phyloP scores from a whole-genome alignment of 2,329 filamentous ascomycete genomes.

The Colletotrichum truncatum region DNA sequence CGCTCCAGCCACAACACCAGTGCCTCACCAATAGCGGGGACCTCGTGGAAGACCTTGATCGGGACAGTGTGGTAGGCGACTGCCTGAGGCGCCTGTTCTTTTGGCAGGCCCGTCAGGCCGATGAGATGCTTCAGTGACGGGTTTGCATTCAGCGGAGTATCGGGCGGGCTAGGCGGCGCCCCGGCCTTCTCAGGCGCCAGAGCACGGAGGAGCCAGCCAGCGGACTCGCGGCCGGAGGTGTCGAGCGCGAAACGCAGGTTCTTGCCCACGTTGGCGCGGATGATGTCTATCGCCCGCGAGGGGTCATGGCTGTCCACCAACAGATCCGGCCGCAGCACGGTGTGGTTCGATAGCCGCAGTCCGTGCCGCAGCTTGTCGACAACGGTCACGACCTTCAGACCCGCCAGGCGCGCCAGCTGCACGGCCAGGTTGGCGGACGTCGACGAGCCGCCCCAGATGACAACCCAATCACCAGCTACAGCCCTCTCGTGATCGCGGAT shows the following conservation, averaged over 20 bases:
- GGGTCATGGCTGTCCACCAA: conserved; percentile 75
- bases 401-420: conserved; percentile 74
- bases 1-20: conserved; percentile 74
- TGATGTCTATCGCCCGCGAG: conserved; percentile 70
- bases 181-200: conserved; percentile 46
- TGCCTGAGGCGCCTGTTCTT: conserved; percentile 53
- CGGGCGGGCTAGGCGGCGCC: conserved; percentile 45
- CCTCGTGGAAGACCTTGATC: conserved; percentile 80
- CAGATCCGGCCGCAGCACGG: conserved; percentile 62
- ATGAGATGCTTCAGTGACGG: conserved; percentile 64
- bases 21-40: conserved; percentile 68
- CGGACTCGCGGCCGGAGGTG: conserved; percentile 72
- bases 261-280: conserved; percentile 65
- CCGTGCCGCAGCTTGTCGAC: conserved; percentile 76
- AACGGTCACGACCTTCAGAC: conserved; percentile 71
- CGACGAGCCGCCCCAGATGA: conserved; percentile 80
- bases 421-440: conserved; percentile 74
- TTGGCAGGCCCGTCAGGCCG: conserved; percentile 74
- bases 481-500: conserved; percentile 63
- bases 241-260: conserved; percentile 75
- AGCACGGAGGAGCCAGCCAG: conserved; percentile 64
- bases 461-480: conserved; percentile 72
- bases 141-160: conserved; percentile 43
- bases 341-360: conserved; percentile 58
- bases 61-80: conserved; percentile 72